Base-by-base conservation (phyloP, 176 grass and related monocot species). In the Raddia distichophylla region DNA sequence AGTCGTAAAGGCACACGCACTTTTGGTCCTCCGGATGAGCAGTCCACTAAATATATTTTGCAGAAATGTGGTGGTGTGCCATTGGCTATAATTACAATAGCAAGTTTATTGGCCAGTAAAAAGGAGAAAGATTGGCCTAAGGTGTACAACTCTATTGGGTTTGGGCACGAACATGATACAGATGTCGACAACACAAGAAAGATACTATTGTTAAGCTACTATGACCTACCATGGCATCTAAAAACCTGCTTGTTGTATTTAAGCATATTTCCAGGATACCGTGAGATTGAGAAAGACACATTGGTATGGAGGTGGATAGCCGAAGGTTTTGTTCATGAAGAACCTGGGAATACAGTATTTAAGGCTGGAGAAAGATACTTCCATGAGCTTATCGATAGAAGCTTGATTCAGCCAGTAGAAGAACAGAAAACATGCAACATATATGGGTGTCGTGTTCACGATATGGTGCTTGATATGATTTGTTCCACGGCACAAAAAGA, bases 311-410 rank as follows among this genome's bases (percentile, higher is more conserved):
- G 6, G 35, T 82, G 79, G 79, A 42, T 82, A 44, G 64, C 52
- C 0, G 46, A 82, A 82, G 79, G 64, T 22, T 82, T 82, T 71
- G 50, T 73, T 6, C 4, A 52, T 68, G 77, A 66, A n/a, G 52
- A 51, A 14, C 8, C 9, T 6, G 20, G 6, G 62, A 42, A 10
- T 6, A 7, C 14, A 27, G 6, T 80, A 19, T 57, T 40, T 56
- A 27, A 65, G 35, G 2, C 66, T 4, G 81, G 71, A 45, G 56
- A 76, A 59, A 76, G 59, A 7, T 84, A 84, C 16, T 84, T 84
- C 5, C 3, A 32, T 19, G 58, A 75, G 27, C 73, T 84, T 6
- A 15, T 84, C 10, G 53, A 76, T 32, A 76, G 46, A 48, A 66
- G 81, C 50, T 13, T 84, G 73, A 40, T 76, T 1, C 58, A 56